Evolutionary conservation across 768 basidiomycete species (phyloP).

Genomic region (Pleurotus giganteus): DNA sequence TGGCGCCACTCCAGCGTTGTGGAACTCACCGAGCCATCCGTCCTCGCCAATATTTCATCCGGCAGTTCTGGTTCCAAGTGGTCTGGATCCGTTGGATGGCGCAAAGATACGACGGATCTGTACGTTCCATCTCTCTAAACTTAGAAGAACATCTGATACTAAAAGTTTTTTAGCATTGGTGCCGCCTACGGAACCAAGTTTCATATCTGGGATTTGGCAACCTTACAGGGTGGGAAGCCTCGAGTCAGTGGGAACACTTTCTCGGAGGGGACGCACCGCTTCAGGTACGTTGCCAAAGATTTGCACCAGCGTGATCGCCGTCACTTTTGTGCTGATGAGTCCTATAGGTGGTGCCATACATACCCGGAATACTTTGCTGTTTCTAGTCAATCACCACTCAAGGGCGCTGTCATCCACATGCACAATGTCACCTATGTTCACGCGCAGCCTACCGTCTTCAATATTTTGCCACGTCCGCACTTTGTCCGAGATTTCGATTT

Average conservation of each 20-base stretch:
- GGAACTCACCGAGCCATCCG: conserved; percentile 71
- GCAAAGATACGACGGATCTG: conserved; percentile 69
- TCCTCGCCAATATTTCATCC: conserved; percentile 50
- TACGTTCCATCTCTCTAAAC: conserved; percentile 29
- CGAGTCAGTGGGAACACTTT: conserved; percentile 59
- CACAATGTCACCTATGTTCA: conserved; percentile 66
- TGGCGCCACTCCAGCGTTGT: conserved; percentile 65
- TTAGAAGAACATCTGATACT: conserved; percentile 2
- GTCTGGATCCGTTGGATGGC: conserved; percentile 69
- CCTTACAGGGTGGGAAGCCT: conserved; percentile 73
- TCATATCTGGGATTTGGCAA: conserved; percentile 74
- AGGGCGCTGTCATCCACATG: conserved; percentile 68
- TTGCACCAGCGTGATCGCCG: conserved; percentile 1
- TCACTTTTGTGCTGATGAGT: not conserved
- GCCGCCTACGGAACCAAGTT: conserved; percentile 72
- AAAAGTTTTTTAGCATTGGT: conserved; percentile 55
- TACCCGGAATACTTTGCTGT: conserved; percentile 78
- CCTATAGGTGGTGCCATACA: conserved; percentile 71
- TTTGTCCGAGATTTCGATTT: conserved; percentile 78
- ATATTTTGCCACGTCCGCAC: conserved; percentile 59
- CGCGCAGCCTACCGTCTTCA: conserved; percentile 59
- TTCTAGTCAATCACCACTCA: conserved; percentile 53
- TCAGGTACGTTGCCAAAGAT: conserved; percentile 45
- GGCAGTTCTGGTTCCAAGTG: conserved; percentile 44
- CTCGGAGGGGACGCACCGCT: conserved; percentile 62